Base-by-base conservation (phyloP, 2,329 filamentous ascomycete genomes). In the Fusarium neocosmosporiellum region DNA sequence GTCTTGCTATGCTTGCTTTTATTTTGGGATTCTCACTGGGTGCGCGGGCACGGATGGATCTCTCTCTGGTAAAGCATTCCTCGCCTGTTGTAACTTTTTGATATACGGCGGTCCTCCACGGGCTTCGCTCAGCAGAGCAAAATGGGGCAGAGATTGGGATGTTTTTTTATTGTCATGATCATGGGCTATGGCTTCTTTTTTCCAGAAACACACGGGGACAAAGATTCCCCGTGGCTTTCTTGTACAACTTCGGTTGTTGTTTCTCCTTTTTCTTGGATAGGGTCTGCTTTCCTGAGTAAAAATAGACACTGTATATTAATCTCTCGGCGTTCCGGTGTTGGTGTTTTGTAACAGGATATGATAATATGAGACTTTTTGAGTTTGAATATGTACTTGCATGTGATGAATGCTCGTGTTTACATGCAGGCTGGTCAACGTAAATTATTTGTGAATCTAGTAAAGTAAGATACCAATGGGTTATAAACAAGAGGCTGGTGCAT, bases 181-280 rank as follows among this genome's bases (percentile, higher is more conserved):
- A 78, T 76, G 76, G 76, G 66, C 66, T 74, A 75, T 72, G 73
- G 73, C 68, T 73, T 75, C 68, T 73, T 75, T 70, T 74, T 74
- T 59, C 58, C 58, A 59, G 63, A 72, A 74, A 70, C 65, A 67
- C 55, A 60, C 59, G 50, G 73, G 54, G 75, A 63, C 63, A 43
- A 69, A 53, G 67, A 63, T 65, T 66, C 59, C 67, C 55, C 58
- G 67, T 39, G 61, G 70, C 57, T 66, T 76, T 31, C 72, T 72
- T 65, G 60, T 57, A 68, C 70, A 72, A 68, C 66, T 65, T 67
- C 50, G 54, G 67, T 71, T 69, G 67, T 70, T 69, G 20, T 55
- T 69, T 70, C 64, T 63, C 22, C 7, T 53, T 70, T 69, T 66
- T 75, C 50, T 75, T 75, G 75, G 66, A 73, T 77, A 77, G 71